Evolutionary conservation across 306 rosid species (phyloP), one percentile per base, ranked within the genome.

Genomic region (Prosopis cineraria): DNA sequence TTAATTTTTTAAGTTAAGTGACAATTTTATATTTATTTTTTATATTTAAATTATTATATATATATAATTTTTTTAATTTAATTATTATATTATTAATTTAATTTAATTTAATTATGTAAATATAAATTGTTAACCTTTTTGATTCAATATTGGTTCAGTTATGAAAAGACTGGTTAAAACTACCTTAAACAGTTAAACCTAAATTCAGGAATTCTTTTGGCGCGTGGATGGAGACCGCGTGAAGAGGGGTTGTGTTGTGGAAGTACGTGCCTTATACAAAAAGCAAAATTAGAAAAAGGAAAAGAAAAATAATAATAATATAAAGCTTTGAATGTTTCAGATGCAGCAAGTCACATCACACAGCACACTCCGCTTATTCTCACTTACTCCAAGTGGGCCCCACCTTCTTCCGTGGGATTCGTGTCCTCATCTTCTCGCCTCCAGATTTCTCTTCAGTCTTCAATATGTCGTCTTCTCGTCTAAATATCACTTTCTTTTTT

Each of bases 331-430:
- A 47, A 41, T 68, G 55, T 13, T 41, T 68, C 53, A 41, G 52
- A 40, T 11, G n/a, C 34, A 2, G 53, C 52, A 2, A 5, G 72
- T 68, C 55, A 68, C 72, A 41, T 68, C 72, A 68, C 72, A 14
- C 72, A 24, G 29, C 72, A 68, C 72, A 22, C 72, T 47, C 11
- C 40, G 27, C 27, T 50, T 16, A 20, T 16, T 44, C 74, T 43
- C n/a, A 69, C 55, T 69, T 69, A 43, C 56, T 45, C 1, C 52
- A n/a, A 1, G 33, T 8, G 74, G 59, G 74, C 33, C 59, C 74
- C 59, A 45, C 59, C 59, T 22, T 13, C 1, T 24, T 36, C 12
- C 45, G 5, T 0, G 72, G 13, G 52, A 41, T 68, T 68, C 72
- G 34, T 40, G 72, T 25, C 63, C 17, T 10, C 63, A 3, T 68